A percentile compares a stretch with the other conserved stretches of the same genome.
Conservation (phyloP, 257 asterid genomes). For the Forsythia suspensa region DNA sequence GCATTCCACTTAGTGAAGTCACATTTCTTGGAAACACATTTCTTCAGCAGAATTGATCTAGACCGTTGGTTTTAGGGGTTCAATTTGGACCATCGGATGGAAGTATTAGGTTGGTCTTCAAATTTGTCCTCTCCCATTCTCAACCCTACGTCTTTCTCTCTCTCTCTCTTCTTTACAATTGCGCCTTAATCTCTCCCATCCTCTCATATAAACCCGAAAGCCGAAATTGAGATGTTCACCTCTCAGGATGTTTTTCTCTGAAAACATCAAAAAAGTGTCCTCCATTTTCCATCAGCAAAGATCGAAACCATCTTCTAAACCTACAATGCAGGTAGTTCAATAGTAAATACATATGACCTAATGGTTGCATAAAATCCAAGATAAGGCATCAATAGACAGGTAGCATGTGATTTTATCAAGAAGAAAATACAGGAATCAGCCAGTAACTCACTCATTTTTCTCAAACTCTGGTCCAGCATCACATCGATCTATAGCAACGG, state of each 20-base stretch:
- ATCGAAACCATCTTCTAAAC: conserved; percentile 93
- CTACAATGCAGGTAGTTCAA: conserved; percentile 40
- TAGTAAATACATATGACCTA: conserved; percentile 2
- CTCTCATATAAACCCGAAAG: conserved; percentile 11
- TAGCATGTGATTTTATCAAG: conserved; percentile 12
- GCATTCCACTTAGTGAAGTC: no score
- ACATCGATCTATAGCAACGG: conserved; percentile 78
- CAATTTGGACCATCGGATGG: no score
- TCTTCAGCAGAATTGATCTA: no score
- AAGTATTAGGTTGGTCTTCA: no score
- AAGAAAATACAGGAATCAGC: conserved; percentile 10
- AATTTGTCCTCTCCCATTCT: no score
- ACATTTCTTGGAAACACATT: no score
- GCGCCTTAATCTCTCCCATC: no score
- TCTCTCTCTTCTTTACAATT: no score
- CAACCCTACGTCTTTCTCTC: no score
- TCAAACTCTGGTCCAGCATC: conserved; percentile 93
- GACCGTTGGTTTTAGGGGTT: no score
- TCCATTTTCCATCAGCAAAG: conserved; percentile 69
- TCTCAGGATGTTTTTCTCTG: conserved; percentile 78
- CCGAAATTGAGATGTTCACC: conserved; percentile 35
- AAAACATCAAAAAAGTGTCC: conserved; percentile 73
- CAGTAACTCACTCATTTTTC: conserved; percentile 69
- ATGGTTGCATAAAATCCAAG: conserved; percentile 15
- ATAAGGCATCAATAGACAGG: conserved; percentile 15